These are phyloP conservation scores for Hevea brasiliensis DNA, from an alignment of 345 rosid genomes.

Conservation along the genomic window DNA sequence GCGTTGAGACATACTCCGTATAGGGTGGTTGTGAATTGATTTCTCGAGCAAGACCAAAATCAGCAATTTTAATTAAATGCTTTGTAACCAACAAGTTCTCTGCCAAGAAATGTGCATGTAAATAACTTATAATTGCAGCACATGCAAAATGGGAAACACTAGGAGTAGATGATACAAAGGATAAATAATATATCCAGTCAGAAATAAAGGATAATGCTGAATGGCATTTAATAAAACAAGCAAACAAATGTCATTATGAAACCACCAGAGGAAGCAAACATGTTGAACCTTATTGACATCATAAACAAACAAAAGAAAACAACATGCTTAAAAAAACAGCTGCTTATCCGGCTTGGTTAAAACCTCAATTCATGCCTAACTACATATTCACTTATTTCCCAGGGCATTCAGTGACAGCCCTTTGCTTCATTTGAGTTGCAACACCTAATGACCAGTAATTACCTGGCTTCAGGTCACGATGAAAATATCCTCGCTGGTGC, in stretches of 20 bases:
- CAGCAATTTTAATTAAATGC: slow-evolving; percentile 82
- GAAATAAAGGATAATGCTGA: not conserved
- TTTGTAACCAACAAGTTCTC: slow-evolving; percentile 84
- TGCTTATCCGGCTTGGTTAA: not conserved
- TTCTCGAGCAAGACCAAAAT: slow-evolving; percentile 97
- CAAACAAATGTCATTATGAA: not conserved
- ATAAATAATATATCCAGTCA: not conserved
- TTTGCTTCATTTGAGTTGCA: too few species aligned
- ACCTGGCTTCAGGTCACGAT: slow-evolving; percentile 99
- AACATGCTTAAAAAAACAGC: too few species aligned
- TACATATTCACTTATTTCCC: too few species aligned
- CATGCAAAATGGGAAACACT: not conserved
- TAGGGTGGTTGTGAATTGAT: slow-evolving; percentile 79
- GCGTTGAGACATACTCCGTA: slow-evolving; percentile 90
- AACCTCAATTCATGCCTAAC: not conserved
- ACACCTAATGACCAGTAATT: slow-evolving; percentile 2
- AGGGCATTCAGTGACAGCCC: too few species aligned
- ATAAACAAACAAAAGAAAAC: too few species aligned
- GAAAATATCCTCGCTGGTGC: slow-evolving; percentile 94
- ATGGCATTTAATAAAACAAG: not conserved
- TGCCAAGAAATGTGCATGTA: slow-evolving; percentile 24
- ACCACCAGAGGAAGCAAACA: not conserved
- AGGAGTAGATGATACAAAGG: not conserved
- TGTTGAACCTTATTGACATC: too few species aligned
- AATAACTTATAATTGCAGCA: not conserved